Conservation (phyloP, 108 stramenopile genomes). For the Cyclotella baltica region DNA sequence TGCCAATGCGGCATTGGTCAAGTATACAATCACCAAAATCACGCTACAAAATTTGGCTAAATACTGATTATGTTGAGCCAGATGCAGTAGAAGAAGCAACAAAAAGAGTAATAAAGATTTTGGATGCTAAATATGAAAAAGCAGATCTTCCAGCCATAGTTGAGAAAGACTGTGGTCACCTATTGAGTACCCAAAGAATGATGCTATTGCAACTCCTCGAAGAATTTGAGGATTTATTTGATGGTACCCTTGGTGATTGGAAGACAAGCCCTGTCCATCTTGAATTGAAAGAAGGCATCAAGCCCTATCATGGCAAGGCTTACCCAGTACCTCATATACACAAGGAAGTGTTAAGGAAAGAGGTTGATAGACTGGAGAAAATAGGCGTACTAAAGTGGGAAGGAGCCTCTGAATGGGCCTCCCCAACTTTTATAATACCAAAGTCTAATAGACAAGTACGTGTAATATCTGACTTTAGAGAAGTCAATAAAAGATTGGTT, state of each 20-base stretch:
- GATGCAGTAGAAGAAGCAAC: too few species aligned
- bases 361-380: not conserved
- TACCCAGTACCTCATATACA: not conserved
- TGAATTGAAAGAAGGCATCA: not conserved
- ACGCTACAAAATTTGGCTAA: too few species aligned
- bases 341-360: not conserved
- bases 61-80: too few species aligned
- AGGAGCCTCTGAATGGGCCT: not conserved
- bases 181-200: not conserved
- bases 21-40: too few species aligned
- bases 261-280: not conserved
- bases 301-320: not conserved
- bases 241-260: not conserved
- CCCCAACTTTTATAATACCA: not conserved
- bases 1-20: too few species aligned
- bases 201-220: not conserved
- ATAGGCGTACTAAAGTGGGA: not conserved
- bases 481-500: constrained; percentile 1
- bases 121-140: constrained; percentile 33
- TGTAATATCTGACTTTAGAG: not conserved
- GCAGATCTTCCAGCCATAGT: constrained; percentile 2
- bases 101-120: too few species aligned
- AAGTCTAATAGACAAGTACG: not conserved
- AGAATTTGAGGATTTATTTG: not conserved
- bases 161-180: not conserved